Evolutionary conservation across 2,329 filamentous ascomycete species (phyloP), one percentile per base, ranked within the genome.

Genomic region (Lachnellula subtilissima): DNA sequence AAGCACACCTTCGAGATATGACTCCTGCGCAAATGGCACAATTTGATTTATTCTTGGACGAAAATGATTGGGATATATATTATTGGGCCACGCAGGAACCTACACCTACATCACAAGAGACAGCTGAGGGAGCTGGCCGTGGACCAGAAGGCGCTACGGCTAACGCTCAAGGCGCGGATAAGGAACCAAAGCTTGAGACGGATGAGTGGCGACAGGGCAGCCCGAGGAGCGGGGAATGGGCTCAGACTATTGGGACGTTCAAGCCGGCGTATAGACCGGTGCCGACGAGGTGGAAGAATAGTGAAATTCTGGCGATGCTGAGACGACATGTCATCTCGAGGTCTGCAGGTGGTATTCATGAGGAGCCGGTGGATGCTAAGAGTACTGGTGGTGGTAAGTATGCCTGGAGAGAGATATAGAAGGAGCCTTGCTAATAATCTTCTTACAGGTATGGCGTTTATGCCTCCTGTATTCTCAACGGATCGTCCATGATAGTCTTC

Each of bases 11-110:
- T 22, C 77, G 79, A 45, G 76, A 76, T 59, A 96, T 99, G 89
- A 83, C 82, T 1, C 73, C 77, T 5, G 73, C 78, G 50, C 88
- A 95, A 70, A 85, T 97, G 65, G 74, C 82, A 65, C 84, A 96
- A 73, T 97, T 94, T 77, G 93, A 97, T 72, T 77, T 81, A 28
- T 95, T 99, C 78, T 85, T 99, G 55, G 94, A 99, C 74, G 94
- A 99, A 76, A 99, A 99, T 74, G 94, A 99, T 77, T 99, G 94
- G 94, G 94, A 99, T 72, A 97, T 99, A 60, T 99, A 99, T 80
- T 99, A 99, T 80, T 99, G 94, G 94, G 91, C 89, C 3, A 99
- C 94, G 15, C 94, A 99, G 74, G 85, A 91, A 65, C 79, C 86
- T 12, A 75, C 81, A 4, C 75, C 78, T 1, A 81, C 81, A n/a